Conservation (phyloP, 75 land plant genomes). For the Pinus taeda region DNA sequence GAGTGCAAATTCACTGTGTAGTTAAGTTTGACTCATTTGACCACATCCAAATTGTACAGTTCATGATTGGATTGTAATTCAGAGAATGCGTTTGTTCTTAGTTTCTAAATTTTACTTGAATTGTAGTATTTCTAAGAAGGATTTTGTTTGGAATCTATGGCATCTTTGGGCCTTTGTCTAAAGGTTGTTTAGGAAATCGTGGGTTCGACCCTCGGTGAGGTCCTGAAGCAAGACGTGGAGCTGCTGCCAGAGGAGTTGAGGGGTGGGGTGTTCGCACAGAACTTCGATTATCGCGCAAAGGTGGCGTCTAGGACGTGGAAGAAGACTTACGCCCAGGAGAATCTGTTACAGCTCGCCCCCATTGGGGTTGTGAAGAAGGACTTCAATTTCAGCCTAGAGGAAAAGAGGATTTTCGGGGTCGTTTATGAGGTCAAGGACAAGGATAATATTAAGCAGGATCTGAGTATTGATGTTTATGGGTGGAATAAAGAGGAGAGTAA, state of each 20-base stretch:
- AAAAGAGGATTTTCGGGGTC: conserved; percentile 28
- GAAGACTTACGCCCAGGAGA: conserved; percentile 28
- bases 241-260: conserved; percentile 27
- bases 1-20: no score
- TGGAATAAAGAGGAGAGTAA: conserved; percentile 24
- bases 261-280: conserved; percentile 18
- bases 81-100: no score
- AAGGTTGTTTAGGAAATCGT: no score
- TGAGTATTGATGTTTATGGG: conserved; percentile 58
- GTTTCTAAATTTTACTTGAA: no score
- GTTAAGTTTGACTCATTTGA: background rate
- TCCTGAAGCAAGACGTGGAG: conserved; percentile 26
- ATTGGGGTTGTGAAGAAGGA: conserved; percentile 29
- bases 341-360: conserved; percentile 26
- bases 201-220: conserved; percentile 31
- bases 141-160: no score
- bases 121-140: no score
- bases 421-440: conserved; percentile 35
- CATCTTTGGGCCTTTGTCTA: no score
- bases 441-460: conserved; percentile 55
- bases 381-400: conserved; percentile 39
- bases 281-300: conserved; percentile 40
- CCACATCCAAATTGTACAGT: no score
- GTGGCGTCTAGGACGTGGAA: conserved; percentile 45
- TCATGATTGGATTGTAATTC: no score